A percentile compares a stretch with the other conserved stretches of the same genome.
Conservation (phyloP, 176 grass and related monocot genomes). For the Carex littledalei region DNA sequence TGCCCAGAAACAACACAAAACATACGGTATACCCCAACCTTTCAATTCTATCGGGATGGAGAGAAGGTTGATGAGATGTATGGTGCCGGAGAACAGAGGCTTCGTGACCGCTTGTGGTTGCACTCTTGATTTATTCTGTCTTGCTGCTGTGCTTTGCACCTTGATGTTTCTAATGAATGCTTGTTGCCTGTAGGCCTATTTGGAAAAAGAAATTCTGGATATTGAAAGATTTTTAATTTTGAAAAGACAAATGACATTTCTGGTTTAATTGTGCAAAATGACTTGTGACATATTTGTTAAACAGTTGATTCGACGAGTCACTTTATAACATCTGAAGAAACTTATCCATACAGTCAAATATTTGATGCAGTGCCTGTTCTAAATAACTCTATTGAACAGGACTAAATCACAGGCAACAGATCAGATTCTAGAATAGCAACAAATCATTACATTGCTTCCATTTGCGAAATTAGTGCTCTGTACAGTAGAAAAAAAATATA, state of each 20-base stretch:
- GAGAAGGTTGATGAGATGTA: conserved; percentile 91
- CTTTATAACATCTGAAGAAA: neutral
- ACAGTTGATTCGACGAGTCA: neutral
- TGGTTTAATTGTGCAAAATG: neutral
- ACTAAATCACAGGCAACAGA: neutral
- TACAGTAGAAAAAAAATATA: neutral
- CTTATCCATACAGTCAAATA: neutral
- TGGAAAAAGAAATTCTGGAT: neutral
- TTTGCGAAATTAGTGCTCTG: neutral
- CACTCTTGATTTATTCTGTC: conserved; percentile 45
- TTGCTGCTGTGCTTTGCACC: neutral
- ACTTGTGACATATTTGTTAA: neutral
- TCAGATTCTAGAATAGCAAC: neutral
- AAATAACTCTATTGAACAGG: neutral
- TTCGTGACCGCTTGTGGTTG: conserved; percentile 83
- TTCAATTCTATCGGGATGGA: conserved; percentile 75
- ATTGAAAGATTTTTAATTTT: neutral
- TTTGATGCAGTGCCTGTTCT: neutral
- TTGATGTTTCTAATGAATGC: neutral
- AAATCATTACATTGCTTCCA: neutral
- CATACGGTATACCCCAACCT: conserved; percentile 85
- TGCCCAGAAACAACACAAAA: conserved; percentile 74
- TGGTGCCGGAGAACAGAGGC: conserved; percentile 68
- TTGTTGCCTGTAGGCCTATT: neutral
- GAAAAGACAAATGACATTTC: neutral